phyloP scores from a whole-genome alignment of 495 filamentous ascomycete species.

The Staphylotrichum longicolle region DNA sequence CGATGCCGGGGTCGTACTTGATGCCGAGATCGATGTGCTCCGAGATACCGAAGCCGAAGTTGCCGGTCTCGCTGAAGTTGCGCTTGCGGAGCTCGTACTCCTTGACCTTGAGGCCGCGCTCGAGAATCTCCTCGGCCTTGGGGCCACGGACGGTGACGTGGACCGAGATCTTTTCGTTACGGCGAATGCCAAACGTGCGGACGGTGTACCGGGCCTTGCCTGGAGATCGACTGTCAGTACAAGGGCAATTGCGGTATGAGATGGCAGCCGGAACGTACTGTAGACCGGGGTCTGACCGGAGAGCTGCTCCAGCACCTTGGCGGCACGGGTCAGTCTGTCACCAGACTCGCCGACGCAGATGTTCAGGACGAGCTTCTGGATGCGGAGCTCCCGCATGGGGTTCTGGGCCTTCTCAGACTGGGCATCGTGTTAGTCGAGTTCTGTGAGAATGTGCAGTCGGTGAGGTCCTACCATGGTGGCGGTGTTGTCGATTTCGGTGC shows the following conservation, averaged over 20 bases:
- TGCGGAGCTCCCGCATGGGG: constrained; percentile 99
- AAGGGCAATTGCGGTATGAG: neutral
- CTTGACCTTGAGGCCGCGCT: constrained; percentile 99
- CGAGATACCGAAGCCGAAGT: constrained; percentile 99
- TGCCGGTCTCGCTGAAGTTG: constrained; percentile 99
- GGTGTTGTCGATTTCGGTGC: constrained; percentile 31
- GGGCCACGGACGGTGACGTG: constrained; percentile 99
- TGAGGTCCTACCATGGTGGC: constrained; percentile 31
- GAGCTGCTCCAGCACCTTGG: constrained; percentile 99
- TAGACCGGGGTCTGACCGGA: constrained; percentile 99
- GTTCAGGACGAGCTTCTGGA: constrained; percentile 99
- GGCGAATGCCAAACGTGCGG: constrained; percentile 99
- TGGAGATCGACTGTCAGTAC: constrained; percentile 32
- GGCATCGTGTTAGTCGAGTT: constrained; percentile 29
- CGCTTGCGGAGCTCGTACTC: constrained; percentile 98
- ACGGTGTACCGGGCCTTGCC: constrained; percentile 99
- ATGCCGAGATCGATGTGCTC: constrained; percentile 99
- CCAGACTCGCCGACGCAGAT: constrained; percentile 99
- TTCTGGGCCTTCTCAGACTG: constrained; percentile 77
- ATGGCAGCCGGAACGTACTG: constrained; percentile 55
- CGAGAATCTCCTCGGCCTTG: constrained; percentile 99
- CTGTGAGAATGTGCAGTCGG: neutral
- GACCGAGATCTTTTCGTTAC: constrained; percentile 99
- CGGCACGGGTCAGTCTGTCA: constrained; percentile 99
- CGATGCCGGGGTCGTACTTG: constrained; percentile 99